Evolutionary conservation across 371 early-diverging fungal species (phyloP).

Genomic region (Syncephalastrum racemosum): DNA sequence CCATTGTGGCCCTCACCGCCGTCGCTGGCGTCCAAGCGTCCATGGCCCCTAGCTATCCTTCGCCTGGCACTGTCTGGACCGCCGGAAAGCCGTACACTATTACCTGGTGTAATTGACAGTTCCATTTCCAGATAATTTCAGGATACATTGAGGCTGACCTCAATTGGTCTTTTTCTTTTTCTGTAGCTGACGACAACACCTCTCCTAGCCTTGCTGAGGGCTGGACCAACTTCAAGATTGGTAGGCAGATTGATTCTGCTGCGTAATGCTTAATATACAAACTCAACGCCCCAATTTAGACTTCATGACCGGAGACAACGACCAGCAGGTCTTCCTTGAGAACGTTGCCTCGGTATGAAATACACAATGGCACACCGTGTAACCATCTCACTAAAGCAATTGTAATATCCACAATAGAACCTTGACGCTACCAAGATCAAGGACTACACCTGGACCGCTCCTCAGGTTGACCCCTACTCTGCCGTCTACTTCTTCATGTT

Average conservation of each 20-base stretch:
- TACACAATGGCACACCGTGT: not conserved
- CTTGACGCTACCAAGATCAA: constrained; percentile 20
- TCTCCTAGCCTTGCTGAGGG: constrained; percentile 13
- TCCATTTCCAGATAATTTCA: too few species aligned
- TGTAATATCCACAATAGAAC: constrained; percentile 12
- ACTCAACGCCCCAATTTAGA: constrained; percentile 16
- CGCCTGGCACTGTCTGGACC: constrained; percentile 50
- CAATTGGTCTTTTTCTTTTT: not conserved
- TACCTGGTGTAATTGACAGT: constrained; percentile 37
- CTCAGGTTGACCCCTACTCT: constrained; percentile 32
- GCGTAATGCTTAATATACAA: not conserved
- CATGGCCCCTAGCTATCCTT: constrained; percentile 45
- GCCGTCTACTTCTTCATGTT: constrained; percentile 39
- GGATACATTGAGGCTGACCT: too few species aligned
- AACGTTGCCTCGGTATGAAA: constrained; percentile 30
- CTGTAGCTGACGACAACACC: constrained; percentile 21
- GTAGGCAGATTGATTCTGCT: constrained; percentile 13
- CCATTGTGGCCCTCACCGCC: constrained; percentile 12
- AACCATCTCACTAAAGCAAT: not conserved
- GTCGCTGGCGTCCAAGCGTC: constrained; percentile 15
- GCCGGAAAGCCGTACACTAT: constrained; percentile 37
- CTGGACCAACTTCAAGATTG: constrained; percentile 35
- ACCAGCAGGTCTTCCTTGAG: constrained; percentile 21
- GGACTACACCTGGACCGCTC: constrained; percentile 27
- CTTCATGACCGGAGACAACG: constrained; percentile 42